Conservation (phyloP, 2,329 filamentous ascomycete genomes). For the Pseudocercospora cruenta region DNA sequence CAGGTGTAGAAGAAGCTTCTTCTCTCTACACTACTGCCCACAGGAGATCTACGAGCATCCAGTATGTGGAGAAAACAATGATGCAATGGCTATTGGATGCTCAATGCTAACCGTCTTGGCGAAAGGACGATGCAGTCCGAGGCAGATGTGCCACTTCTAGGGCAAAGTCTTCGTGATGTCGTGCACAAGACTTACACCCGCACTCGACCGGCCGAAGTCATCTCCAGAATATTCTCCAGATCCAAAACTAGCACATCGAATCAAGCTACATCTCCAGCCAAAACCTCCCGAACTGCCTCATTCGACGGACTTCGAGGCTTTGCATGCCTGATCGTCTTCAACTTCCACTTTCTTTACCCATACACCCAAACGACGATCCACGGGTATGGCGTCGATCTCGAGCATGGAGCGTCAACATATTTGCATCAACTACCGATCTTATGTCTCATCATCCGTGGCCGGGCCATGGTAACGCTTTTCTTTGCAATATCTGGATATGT, state of each 20-base stretch:
- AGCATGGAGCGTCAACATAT: constrained; percentile 3
- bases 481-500: constrained; percentile 26
- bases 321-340: constrained; percentile 25
- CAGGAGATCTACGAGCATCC: not conserved
- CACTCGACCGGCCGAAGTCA: not conserved
- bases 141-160: not conserved
- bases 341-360: constrained; percentile 23
- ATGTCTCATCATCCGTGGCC: constrained; percentile 19
- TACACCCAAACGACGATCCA: constrained; percentile 5
- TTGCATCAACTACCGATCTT: constrained; percentile 23
- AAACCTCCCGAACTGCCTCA: constrained; percentile 10
- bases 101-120: not conserved
- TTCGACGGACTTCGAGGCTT: constrained; percentile 23
- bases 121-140: not conserved
- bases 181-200: not conserved
- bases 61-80: not conserved
- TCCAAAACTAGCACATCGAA: not conserved
- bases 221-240: not conserved
- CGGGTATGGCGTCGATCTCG: not conserved
- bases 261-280: not conserved
- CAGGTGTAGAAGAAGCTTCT: not conserved
- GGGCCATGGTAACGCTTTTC: constrained; percentile 26
- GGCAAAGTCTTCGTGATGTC: not conserved
- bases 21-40: not conserved
- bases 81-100: not conserved